Evolutionary conservation across 345 rosid species (phyloP).

Genomic region (Cardamine chenopodiifolia): DNA sequence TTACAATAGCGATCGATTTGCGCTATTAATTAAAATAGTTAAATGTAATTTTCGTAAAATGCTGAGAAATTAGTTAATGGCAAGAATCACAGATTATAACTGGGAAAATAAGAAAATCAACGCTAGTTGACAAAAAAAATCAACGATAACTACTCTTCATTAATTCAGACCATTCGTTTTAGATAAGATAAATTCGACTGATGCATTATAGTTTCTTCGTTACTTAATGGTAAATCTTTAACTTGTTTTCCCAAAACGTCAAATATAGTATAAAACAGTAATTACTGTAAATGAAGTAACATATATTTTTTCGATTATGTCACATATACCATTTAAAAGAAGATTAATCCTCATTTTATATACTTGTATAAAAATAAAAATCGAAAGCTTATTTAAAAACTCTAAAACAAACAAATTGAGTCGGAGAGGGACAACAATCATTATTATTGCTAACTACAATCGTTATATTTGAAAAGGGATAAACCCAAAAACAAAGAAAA

Average conservation of each 20-base stretch:
- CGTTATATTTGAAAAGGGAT: not conserved
- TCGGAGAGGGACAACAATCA: not conserved
- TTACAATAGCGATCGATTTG: conserved; percentile 20
- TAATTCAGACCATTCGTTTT: conserved; percentile 23
- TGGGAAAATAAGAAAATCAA: conserved; percentile 4
- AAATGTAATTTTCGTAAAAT: conserved; percentile 3
- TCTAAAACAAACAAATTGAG: not conserved
- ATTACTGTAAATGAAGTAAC: too few relatives aligned
- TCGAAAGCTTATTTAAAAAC: too few relatives aligned
- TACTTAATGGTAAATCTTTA: not conserved
- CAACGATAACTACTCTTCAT: not conserved
- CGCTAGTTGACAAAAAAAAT: not conserved
- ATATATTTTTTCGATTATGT: too few relatives aligned
- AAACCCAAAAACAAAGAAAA: not conserved
- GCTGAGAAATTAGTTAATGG: not conserved
- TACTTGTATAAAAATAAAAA: not conserved
- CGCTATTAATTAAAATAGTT: too few relatives aligned
- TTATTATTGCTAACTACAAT: not conserved
- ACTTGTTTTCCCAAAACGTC: too few relatives aligned
- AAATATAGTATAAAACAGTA: too few relatives aligned
- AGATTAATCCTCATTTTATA: not conserved
- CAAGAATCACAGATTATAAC: conserved; percentile 1
- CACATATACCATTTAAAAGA: too few relatives aligned
- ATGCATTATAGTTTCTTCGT: not conserved
- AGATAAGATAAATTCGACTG: not conserved